A percentile compares a stretch with the other conserved stretches of the same genome.
Evolutionary conservation across 1,284 basidiomycete genomes (phyloP).

Genomic region (Volvariella volvacea): DNA sequence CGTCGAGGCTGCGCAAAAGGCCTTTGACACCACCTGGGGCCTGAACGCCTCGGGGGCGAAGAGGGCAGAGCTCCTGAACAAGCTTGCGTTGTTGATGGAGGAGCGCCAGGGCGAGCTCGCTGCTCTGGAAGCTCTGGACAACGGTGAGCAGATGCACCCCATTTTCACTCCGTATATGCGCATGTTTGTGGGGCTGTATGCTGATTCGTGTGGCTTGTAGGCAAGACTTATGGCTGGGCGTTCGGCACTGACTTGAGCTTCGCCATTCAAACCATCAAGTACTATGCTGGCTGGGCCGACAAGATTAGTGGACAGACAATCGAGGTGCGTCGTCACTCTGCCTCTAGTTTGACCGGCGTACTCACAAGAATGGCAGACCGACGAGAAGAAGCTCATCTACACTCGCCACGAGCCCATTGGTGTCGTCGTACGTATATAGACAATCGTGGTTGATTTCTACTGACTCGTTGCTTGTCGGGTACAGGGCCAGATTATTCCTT

Average conservation of each 20-base stretch:
- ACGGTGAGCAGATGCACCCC: conserved; percentile 31
- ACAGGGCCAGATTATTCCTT: conserved; percentile 75
- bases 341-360: not conserved
- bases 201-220: conserved; percentile 16
- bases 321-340: conserved; percentile 32
- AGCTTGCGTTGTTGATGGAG: conserved; percentile 75
- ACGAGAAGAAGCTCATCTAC: conserved; percentile 68
- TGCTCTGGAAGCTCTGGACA: conserved; percentile 78
- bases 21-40: conserved; percentile 75
- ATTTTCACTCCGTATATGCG: no score
- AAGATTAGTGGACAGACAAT: conserved; percentile 82
- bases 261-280: conserved; percentile 67
- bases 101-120: conserved; percentile 65
- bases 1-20: conserved; percentile 71
- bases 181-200: not conserved
- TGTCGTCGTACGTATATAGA: conserved; percentile 45
- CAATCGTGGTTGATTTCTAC: not conserved
- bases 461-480: not conserved
- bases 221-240: conserved; percentile 77
- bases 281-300: conserved; percentile 80
- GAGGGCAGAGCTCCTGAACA: conserved; percentile 61
- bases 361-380: conserved; percentile 33
- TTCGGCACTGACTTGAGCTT: conserved; percentile 63
- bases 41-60: conserved; percentile 51
- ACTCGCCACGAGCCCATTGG: conserved; percentile 92